Conservation (phyloP, 768 basidiomycete species). For the Boletales sp. region DNA sequence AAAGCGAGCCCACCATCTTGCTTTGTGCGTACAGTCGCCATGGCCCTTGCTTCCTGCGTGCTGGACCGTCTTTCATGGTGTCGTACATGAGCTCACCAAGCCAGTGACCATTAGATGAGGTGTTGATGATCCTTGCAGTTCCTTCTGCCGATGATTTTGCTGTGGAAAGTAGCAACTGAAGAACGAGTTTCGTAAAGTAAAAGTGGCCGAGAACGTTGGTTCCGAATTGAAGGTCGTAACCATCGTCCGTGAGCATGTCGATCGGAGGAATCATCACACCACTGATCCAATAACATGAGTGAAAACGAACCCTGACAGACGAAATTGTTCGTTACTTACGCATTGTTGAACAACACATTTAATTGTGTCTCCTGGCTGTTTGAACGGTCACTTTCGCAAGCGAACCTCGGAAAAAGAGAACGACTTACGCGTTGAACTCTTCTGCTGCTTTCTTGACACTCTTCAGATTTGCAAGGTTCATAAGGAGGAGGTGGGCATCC, state of each 20-base stretch:
- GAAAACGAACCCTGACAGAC: background rate
- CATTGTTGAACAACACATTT: slow-evolving; percentile 29
- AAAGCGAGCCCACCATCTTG: slow-evolving; percentile 25
- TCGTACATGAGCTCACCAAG: slow-evolving; percentile 22
- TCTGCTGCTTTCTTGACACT: slow-evolving; percentile 36
- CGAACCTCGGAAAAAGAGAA: too few relatives aligned
- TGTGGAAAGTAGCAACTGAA: slow-evolving; percentile 31
- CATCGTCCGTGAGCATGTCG: slow-evolving; percentile 33
- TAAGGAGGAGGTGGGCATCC: slow-evolving; percentile 30
- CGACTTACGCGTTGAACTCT: slow-evolving; percentile 34
- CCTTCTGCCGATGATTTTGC: slow-evolving; percentile 30
- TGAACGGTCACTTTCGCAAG: background rate
- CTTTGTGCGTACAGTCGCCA: slow-evolving; percentile 25
- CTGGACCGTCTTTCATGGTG: slow-evolving; percentile 26
- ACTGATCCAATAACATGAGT: slow-evolving; percentile 7
- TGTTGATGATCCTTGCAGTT: slow-evolving; percentile 35
- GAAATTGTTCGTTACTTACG: slow-evolving; percentile 15
- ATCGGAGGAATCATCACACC: slow-evolving; percentile 31
- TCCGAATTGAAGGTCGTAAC: slow-evolving; percentile 41
- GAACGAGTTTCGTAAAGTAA: slow-evolving; percentile 35
- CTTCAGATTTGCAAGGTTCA: slow-evolving; percentile 41
- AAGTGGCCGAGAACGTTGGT: slow-evolving; percentile 37
- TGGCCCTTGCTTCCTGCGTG: slow-evolving; percentile 1
- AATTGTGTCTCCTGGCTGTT: slow-evolving; percentile 20
- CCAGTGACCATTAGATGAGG: slow-evolving; percentile 26